Conservation (phyloP, 768 basidiomycete genomes). For the Hypholoma fasciculare region DNA sequence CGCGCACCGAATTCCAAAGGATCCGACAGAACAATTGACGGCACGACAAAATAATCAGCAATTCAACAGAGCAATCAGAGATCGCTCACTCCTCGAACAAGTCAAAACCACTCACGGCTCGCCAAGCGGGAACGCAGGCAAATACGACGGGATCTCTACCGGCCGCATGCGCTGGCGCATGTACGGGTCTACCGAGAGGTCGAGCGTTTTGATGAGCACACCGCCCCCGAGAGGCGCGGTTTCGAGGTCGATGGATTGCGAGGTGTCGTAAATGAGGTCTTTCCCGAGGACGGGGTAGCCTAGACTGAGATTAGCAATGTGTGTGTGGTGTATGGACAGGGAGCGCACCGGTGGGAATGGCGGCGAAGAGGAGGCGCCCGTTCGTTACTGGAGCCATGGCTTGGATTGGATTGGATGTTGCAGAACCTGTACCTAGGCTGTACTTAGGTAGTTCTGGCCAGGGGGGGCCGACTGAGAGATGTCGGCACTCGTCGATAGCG, state of each 20-base stretch:
- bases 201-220: conserved; percentile 49
- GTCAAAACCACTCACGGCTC: conserved; percentile 30
- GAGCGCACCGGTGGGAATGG: conserved; percentile 32
- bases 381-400: conserved; percentile 32
- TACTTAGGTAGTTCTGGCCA: too few relatives aligned
- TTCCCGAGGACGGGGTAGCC: conserved; percentile 46
- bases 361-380: conserved; percentile 35
- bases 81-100: too few relatives aligned
- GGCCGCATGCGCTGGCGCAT: conserved; percentile 39
- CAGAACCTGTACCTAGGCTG: too few relatives aligned
- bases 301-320: background rate
- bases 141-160: conserved; percentile 24
- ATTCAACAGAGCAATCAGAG: too few relatives aligned
- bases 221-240: conserved; percentile 44
- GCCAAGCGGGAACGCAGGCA: conserved; percentile 30
- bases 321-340: too few relatives aligned
- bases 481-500: too few relatives aligned
- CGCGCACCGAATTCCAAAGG: too few relatives aligned
- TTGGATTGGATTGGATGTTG: background rate
- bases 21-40: too few relatives aligned
- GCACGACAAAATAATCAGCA: too few relatives aligned
- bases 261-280: conserved; percentile 44
- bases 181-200: conserved; percentile 44
- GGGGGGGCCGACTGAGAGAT: too few relatives aligned
- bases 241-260: conserved; percentile 50